Evolutionary conservation across 257 asterid genomes (phyloP).

Genomic region (Solanum neorickii): DNA sequence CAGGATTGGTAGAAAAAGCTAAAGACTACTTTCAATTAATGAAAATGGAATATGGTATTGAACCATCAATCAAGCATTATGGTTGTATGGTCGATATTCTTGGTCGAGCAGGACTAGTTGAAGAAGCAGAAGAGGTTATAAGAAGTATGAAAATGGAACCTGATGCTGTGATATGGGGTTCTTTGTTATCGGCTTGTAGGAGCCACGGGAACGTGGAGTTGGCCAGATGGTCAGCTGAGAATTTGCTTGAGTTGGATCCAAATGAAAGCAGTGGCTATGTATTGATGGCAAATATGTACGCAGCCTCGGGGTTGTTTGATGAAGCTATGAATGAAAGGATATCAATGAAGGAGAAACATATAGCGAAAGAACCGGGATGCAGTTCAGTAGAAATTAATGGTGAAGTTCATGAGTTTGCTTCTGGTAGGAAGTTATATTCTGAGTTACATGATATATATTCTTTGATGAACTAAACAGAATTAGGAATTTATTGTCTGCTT

Average conservation of each 20-base stretch:
- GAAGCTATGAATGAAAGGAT: constrained; percentile 42
- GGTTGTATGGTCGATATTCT: constrained; percentile 64
- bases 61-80: constrained; percentile 44
- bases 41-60: constrained; percentile 23
- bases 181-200: constrained; percentile 40
- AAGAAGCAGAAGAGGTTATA: constrained; percentile 47
- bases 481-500: not conserved
- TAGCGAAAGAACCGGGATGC: constrained; percentile 51
- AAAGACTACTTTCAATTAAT: constrained; percentile 29
- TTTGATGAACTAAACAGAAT: not conserved
- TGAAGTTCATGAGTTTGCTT: constrained; percentile 53
- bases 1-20: constrained; percentile 38
- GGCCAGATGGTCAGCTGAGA: constrained; percentile 44
- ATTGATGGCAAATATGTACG: constrained; percentile 50
- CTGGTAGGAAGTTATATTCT: constrained; percentile 28
- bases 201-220: constrained; percentile 19
- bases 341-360: constrained; percentile 32
- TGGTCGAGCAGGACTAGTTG: constrained; percentile 53
- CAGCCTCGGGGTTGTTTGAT: constrained; percentile 33
- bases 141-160: constrained; percentile 45
- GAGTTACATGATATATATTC: constrained; percentile 6
- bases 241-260: constrained; percentile 33
- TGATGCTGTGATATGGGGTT: constrained; percentile 52
- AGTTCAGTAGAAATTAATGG: constrained; percentile 63
- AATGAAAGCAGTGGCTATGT: constrained; percentile 43